Base-by-base conservation (phyloP, 805 yeast species). In the Starmerella gropengiesseri region DNA sequence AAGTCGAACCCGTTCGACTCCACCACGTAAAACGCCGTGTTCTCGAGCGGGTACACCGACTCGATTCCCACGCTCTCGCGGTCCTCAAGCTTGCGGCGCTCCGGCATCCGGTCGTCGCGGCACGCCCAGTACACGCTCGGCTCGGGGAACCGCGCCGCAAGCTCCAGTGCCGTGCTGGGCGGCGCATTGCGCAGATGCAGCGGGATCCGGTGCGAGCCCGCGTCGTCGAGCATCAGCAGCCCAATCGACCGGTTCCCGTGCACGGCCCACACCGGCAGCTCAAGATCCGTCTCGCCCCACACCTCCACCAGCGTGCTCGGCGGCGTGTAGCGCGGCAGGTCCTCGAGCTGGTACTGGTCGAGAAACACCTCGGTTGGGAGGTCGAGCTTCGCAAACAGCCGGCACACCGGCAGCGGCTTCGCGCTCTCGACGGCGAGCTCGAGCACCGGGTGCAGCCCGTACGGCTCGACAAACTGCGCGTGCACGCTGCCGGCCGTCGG, bases 211-310 rank as follows among this genome's bases (percentile, higher is more conserved):
- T 65, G 51, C 4, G 53, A 51, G 17, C 37, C 44, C 12, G 50
- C 49, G 35, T 59, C 41, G 19, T 20, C 25, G 6, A 55, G 50
- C 11, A 31, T 22, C 25, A 73, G 60, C 17, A 75, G 52, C 17
- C 66, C 65, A 33, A 66, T 62, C 4, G 75, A 67, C 1, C 78
- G 78, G 19, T 61, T 52, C 16, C 13, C 32, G 3, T 51, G 45
- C 7, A 63, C 62, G 22, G 60, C 59, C 67, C 75, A 76, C 26
- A 61, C 68, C 4, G 81, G 81, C 26, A 67, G 65, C 50, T 75
- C 81, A 19, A 75, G 58, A 52, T 76, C 77, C n/a, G 66, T 60
- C 40, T 71, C 74, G 3, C 80, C 80, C 69, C 71, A 71, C 1
- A 68, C 55, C 2, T 61, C 63, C 1, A 69, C 27, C 13, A 73